Evolutionary conservation across 805 yeast species (phyloP).

Genomic region (Candida dajiaensis): DNA sequence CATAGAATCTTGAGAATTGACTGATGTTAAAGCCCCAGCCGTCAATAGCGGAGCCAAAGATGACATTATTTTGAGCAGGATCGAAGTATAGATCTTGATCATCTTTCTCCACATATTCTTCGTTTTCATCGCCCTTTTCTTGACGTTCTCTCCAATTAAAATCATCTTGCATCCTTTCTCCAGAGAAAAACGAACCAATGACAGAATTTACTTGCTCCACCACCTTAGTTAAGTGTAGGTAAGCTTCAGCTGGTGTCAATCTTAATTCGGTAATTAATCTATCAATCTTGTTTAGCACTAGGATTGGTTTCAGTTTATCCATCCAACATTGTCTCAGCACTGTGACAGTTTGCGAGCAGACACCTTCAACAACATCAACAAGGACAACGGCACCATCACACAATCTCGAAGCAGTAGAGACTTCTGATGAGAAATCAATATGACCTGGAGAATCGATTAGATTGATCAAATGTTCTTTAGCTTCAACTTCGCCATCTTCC

Average conservation of each 20-base stretch:
- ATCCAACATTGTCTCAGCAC: slow-evolving; percentile 95
- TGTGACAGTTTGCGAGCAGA: slow-evolving; percentile 93
- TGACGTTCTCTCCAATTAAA: slow-evolving; percentile 64
- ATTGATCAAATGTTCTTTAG: slow-evolving; percentile 79
- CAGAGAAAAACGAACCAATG: slow-evolving; percentile 86
- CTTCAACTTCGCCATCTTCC: slow-evolving; percentile 34
- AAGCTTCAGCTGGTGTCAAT: slow-evolving; percentile 80
- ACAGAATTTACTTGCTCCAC: slow-evolving; percentile 95
- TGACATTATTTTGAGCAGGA: slow-evolving; percentile 83
- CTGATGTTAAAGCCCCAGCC: slow-evolving; percentile 97
- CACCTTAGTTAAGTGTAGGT: slow-evolving; percentile 65
- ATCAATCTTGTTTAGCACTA: slow-evolving; percentile 89
- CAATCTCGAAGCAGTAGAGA: slow-evolving; percentile 88
- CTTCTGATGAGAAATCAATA: slow-evolving; percentile 94
- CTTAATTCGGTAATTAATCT: slow-evolving; percentile 77
- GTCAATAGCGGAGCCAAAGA: slow-evolving; percentile 87
- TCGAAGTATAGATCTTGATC: slow-evolving; percentile 82
- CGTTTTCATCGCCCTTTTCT: slow-evolving; percentile 33
- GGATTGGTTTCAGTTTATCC: slow-evolving; percentile 79
- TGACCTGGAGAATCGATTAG: slow-evolving; percentile 99
- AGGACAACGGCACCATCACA: slow-evolving; percentile 96
- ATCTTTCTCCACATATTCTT: slow-evolving; percentile 61
- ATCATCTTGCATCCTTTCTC: slow-evolving; percentile 89
- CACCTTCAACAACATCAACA: slow-evolving; percentile 97
- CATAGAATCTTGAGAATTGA: slow-evolving; percentile 84